These are phyloP conservation scores for Volvox carteri DNA, from an alignment of 163 green algal species.

Conservation along the genomic window DNA sequence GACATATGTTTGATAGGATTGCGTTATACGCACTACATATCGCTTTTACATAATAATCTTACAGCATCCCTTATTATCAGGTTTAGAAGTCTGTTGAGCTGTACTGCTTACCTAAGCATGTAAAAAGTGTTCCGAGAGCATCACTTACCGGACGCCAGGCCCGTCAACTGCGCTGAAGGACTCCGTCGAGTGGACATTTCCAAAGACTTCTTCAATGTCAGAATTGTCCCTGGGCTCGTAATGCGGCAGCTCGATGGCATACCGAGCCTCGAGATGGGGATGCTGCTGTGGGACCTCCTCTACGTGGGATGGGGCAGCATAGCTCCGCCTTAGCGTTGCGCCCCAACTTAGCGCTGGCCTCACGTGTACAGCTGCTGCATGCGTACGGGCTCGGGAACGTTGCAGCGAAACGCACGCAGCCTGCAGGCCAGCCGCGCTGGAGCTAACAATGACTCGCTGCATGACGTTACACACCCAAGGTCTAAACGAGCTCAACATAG, in stretches of 20 bases:
- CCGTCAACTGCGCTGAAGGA: constrained; percentile 45
- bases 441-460: not conserved
- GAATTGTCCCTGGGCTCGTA: not conserved
- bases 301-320: not conserved
- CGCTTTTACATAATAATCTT: no score
- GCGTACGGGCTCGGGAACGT: not conserved
- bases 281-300: not conserved
- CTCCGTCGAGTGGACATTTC: constrained; percentile 48
- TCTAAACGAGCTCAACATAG: constrained; percentile 28
- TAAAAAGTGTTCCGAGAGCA: no score
- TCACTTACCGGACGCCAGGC: constrained; percentile 40
- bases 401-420: not conserved
- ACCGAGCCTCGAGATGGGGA: not conserved
- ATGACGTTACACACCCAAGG: not conserved
- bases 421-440: not conserved
- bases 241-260: constrained; percentile 32
- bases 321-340: not conserved
- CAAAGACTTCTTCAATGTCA: constrained; percentile 29
- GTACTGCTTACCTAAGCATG: no score
- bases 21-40: no score
- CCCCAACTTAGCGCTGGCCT: not conserved
- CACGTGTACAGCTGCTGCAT: not conserved
- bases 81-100: no score
- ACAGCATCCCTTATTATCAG: no score
- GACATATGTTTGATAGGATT: no score